Evolutionary conservation across 2,329 filamentous ascomycete species (phyloP).

Genomic region (Dothiorella sarmentorum): DNA sequence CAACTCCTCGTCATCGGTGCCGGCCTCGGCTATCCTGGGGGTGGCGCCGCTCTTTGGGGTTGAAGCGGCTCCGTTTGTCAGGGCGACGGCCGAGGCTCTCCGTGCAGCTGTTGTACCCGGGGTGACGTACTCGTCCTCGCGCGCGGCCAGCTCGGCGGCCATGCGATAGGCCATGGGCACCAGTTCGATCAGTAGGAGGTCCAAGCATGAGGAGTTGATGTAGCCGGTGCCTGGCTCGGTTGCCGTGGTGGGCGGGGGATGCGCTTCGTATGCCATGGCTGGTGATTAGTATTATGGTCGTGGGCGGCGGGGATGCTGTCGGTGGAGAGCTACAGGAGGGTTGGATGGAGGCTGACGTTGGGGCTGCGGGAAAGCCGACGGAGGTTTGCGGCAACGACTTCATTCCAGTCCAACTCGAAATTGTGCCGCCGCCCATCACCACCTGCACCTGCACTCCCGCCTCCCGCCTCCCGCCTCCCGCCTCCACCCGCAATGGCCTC

Average conservation of each 20-base stretch:
- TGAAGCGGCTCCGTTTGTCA: background rate
- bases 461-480: too few species aligned
- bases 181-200: conserved; percentile 93
- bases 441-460: too few species aligned
- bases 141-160: conserved; percentile 64
- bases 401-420: too few species aligned
- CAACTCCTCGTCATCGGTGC: conserved; percentile 72
- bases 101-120: conserved; percentile 24
- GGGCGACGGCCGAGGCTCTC: conserved; percentile 26
- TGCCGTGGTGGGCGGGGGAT: background rate
- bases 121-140: conserved; percentile 41
- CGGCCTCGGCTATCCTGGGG: conserved; percentile 21
- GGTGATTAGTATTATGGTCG: background rate
- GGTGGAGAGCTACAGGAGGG: too few species aligned
- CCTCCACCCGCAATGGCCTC: conserved; percentile 38
- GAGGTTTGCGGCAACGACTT: conserved; percentile 76
- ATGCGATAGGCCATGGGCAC: conserved; percentile 91
- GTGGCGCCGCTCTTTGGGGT: conserved; percentile 18
- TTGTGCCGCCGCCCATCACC: too few species aligned
- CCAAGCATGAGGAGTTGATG: conserved; percentile 80
- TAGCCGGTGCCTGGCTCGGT: conserved; percentile 48
- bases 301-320: conserved; percentile 15
- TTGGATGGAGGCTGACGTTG: conserved; percentile 11
- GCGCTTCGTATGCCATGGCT: conserved; percentile 5
- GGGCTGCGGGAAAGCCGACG: conserved; percentile 40